Conservation (phyloP, 768 basidiomycete genomes). For the Podaxis sp. region DNA sequence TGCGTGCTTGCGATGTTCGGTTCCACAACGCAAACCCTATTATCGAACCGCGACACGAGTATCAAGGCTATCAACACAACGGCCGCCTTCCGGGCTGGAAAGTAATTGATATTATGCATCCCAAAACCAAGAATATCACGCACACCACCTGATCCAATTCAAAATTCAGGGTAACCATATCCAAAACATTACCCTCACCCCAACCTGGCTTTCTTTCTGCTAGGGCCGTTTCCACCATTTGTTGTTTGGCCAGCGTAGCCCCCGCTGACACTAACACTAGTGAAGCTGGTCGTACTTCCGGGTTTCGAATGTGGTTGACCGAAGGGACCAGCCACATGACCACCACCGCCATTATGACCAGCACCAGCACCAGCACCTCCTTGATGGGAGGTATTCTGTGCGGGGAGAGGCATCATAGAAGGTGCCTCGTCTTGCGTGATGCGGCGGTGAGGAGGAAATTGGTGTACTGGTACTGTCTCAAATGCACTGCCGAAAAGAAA, state of each 20-base stretch:
- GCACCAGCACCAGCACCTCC: conserved; percentile 25
- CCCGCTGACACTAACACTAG: conserved; percentile 58
- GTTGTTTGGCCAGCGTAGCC: conserved; percentile 34
- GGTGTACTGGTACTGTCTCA: conserved; percentile 55
- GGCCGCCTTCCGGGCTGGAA: neutral
- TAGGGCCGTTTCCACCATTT: conserved; percentile 31
- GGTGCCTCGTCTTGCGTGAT: conserved; percentile 94
- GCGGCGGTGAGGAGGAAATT: conserved; percentile 81
- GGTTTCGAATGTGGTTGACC: conserved; percentile 57
- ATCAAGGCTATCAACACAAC: neutral
- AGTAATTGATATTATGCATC: conserved; percentile 9
- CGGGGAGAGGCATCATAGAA: conserved; percentile 72
- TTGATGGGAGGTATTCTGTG: conserved; percentile 42
- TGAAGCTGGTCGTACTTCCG: conserved; percentile 62
- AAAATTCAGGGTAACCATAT: neutral
- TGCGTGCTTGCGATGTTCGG: neutral
- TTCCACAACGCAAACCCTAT: neutral
- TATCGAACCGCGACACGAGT: neutral
- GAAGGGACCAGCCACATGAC: conserved; percentile 40
- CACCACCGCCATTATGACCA: conserved; percentile 23
- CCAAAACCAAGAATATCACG: neutral
- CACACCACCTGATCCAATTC: conserved; percentile 4
- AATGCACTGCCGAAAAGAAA: conserved; percentile 58
- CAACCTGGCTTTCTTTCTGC: conserved; percentile 61
- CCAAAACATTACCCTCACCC: conserved; percentile 25